Evolutionary conservation across 257 asterid species (phyloP).

Genomic region (Solanum peruvianum): DNA sequence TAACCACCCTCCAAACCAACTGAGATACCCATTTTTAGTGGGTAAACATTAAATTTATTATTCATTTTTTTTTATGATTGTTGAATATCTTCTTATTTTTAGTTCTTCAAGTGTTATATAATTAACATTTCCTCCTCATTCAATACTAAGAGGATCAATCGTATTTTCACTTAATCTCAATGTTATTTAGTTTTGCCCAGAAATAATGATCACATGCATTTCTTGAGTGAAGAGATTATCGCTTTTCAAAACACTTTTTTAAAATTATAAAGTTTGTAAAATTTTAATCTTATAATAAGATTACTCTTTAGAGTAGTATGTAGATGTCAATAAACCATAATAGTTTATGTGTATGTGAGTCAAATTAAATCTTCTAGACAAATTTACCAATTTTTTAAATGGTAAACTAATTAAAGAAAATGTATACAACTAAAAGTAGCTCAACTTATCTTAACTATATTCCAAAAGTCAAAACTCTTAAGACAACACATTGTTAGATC

Average conservation of each 20-base stretch:
- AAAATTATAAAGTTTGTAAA: neutral
- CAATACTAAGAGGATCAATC: neutral
- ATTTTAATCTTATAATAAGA: neutral
- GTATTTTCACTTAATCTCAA: neutral
- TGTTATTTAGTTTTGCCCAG: neutral
- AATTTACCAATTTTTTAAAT: neutral
- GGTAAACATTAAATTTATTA: no score
- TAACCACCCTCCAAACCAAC: no score
- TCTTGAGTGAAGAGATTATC: neutral
- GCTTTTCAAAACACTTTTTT: neutral
- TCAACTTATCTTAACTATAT: neutral
- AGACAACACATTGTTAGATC: neutral
- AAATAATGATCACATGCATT: neutral
- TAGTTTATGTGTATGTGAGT: neutral
- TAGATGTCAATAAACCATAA: neutral
- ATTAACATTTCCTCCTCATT: neutral
- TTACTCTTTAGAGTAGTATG: neutral
- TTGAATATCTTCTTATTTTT: neutral
- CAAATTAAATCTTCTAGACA: neutral
- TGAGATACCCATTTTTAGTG: no score
- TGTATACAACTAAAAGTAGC: neutral
- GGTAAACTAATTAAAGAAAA: neutral
- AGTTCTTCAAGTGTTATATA: neutral
- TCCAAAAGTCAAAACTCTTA: neutral
- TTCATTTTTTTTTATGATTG: no score